Evolutionary conservation across 2,329 filamentous ascomycete genomes (phyloP), one percentile per base, ranked within the genome.

Genomic region (Ramularia endophylla): DNA sequence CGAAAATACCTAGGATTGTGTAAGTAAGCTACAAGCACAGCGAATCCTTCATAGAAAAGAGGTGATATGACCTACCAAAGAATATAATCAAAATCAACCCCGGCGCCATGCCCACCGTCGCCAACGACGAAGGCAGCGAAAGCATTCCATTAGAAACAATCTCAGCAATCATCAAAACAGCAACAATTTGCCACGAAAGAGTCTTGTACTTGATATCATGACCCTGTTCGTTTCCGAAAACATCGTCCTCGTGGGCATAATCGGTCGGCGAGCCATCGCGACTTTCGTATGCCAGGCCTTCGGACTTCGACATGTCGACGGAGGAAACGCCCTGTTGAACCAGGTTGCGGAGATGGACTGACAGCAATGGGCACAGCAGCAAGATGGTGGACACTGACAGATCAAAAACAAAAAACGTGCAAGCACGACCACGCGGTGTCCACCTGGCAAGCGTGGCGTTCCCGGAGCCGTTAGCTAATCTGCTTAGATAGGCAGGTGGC

Each of bases 81-180:
- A 74, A 73, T 16, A 69, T 46, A 44, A 75, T 74, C 25, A 74
- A 58, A 32, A 74, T 59, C n/a, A 74, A 56, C 5, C 73, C 72
- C 0, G 73, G 73, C 2, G 74, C 69, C 35, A 75, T 62, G 16
- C 73, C 73, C 9, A 77, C 71, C 2, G 69, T 67, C 1, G 72
- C 72, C 3, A 75, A 59, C 15, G 69, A 72, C 4, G 68, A 72
- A 0, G 74, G 73, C 4, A 77, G 60, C 4, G 68, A 73, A 6
- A 77, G 65, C 67, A 75, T 75, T 43, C 73, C 73, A 41, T 55
- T 58, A 17, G 42, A 44, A 18, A 76, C 71, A 41, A 75, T 75
- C 56, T 77, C 74, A 11, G 73, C 70, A 36, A 77, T 73, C 73
- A 76, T 77, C 44, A 77, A 60, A 4, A 73, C 58, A 3, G 72